Evolutionary conservation across 2,329 filamentous ascomycete species (phyloP).

Genomic region (Lomentospora prolificans): DNA sequence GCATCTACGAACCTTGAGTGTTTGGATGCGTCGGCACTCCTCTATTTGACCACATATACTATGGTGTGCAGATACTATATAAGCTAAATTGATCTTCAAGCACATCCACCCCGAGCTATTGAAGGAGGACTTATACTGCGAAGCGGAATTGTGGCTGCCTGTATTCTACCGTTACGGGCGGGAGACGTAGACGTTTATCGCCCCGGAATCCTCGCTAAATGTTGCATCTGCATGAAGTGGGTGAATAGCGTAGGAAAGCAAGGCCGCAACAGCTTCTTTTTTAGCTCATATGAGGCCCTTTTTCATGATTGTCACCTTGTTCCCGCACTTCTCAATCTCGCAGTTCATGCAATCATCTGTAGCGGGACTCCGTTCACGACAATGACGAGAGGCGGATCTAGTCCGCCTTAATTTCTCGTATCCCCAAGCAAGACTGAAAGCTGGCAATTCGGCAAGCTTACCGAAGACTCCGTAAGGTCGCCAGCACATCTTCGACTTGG

Average conservation of each 20-base stretch:
- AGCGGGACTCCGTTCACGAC: not conserved
- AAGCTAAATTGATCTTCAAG: slow-evolving; percentile 2
- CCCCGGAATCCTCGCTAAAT: not conserved
- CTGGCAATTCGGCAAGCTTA: not conserved
- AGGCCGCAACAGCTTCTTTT: not conserved
- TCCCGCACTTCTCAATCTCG: not conserved
- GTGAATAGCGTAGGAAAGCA: not conserved
- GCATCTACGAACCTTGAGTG: not conserved
- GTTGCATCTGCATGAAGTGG: not conserved
- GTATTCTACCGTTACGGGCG: not conserved
- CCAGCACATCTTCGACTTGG: slow-evolving; percentile 35
- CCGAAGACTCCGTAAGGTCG: slow-evolving; percentile 19
- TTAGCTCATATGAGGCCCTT: not conserved
- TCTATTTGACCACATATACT: not conserved
- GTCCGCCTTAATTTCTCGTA: not conserved
- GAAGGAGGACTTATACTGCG: not conserved
- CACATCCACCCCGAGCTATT: not conserved
- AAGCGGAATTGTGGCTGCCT: not conserved
- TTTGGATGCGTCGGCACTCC: not conserved
- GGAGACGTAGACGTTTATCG: not conserved
- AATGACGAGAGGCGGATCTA: not conserved
- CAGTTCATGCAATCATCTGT: not conserved
- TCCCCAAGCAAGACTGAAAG: not conserved
- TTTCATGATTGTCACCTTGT: not conserved
- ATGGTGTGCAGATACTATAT: slow-evolving; percentile 1